Evolutionary conservation across 306 rosid species (phyloP), one percentile per base, ranked within the genome.

Genomic region (Glycine latifolia): DNA sequence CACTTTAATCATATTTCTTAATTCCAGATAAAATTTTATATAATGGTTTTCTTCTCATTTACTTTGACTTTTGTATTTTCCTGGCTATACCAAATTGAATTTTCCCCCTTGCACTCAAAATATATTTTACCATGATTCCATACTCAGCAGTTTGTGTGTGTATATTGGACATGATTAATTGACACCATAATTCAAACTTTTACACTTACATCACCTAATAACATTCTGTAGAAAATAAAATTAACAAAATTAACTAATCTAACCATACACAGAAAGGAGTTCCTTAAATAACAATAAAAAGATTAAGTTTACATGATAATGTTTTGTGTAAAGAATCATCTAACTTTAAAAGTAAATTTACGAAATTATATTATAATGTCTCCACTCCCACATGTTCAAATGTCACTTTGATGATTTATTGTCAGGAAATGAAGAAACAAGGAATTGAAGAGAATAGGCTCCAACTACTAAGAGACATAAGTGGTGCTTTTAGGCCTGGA

Each of bases 401-500:
- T 37, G 35, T 50, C 33, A 69, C 5, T 39, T 53, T 14, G 3
- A 56, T 46, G 55, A 53, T 63, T 47, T 52, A 35, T 43, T 62
- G 20, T 76, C 85, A 89, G 90, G 87, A 86, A 84, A 84, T 89
- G 91, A 89, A 84, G 84, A 75, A 50, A 47, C 75, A 85, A 69
- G 90, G 88, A 73, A 31, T 54, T 31, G 74, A 84, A 72, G 90
- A 77, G 12, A 71, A 71, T n/a, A 78, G 80, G 10, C 88, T 89
- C 13, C 87, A 89, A 79, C 90, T 84, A 56, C 76, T 86, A 33
- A 56, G 85, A 67, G 82, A 89, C 52, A 68, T 80, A 55, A 82
- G 84, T 73, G 92, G 90, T 13, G 84, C 86, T 62, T 89, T 89
- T 47, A 86, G 87, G 71, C 90, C 90, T 3, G 83, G 88, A 39